phyloP scores from a whole-genome alignment of 805 yeast species.

The Cyberlindnera bimundalis region DNA sequence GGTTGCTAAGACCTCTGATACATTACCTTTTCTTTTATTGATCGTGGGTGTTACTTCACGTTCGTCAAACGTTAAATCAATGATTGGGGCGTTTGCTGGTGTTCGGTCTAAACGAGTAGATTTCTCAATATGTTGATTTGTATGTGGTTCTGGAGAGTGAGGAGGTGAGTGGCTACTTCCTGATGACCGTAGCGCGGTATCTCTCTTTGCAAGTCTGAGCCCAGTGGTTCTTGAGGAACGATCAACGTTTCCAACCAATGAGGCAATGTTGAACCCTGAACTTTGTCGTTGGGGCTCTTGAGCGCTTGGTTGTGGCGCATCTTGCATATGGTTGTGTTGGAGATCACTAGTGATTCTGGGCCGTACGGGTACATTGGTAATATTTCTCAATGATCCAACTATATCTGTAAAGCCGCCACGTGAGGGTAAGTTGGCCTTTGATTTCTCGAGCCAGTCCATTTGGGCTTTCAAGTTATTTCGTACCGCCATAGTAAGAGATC shows the following conservation, averaged over 20 bases:
- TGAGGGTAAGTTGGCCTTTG: slow-evolving; percentile 21
- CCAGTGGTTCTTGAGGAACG: slow-evolving; percentile 15
- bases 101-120: not conserved
- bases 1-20: not conserved
- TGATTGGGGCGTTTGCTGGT: slow-evolving; percentile 18
- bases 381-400: slow-evolving; percentile 4
- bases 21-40: slow-evolving; percentile 6
- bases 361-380: slow-evolving; percentile 2
- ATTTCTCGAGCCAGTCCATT: slow-evolving; percentile 25
- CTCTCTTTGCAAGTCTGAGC: slow-evolving; percentile 22
- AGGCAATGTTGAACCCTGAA: slow-evolving; percentile 2
- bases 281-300: not conserved
- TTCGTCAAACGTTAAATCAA: slow-evolving; percentile 29
- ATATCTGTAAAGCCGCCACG: slow-evolving; percentile 14
- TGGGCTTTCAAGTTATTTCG: slow-evolving; percentile 30
- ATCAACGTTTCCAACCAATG: slow-evolving; percentile 10
- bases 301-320: not conserved
- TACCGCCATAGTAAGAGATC: slow-evolving; percentile 9
- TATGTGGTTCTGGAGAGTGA: slow-evolving; percentile 20
- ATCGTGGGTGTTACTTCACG: slow-evolving; percentile 5
- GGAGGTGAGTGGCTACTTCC: slow-evolving; percentile 3
- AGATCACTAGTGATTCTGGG: not conserved
- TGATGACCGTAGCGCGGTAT: slow-evolving; percentile 12
- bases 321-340: not conserved
- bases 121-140: not conserved